A percentile compares a stretch with the other conserved stretches of the same genome.
phyloP scores from a whole-genome alignment of 768 basidiomycete species.

The Termitomyces sp. region DNA sequence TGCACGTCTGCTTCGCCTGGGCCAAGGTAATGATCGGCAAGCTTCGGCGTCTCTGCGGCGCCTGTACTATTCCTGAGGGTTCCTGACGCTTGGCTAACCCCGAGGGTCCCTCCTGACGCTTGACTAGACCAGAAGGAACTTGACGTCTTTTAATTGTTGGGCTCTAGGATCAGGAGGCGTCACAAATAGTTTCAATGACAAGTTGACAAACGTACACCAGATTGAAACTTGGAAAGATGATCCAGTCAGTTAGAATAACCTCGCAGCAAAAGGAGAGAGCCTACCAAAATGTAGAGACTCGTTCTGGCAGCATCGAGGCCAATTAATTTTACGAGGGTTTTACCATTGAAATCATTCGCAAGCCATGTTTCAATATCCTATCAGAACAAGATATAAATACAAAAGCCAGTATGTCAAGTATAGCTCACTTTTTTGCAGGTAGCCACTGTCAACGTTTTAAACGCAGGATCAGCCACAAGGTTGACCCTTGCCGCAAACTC shows the following conservation, averaged over 20 bases:
- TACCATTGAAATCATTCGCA: constrained; percentile 1
- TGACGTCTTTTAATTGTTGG: background rate
- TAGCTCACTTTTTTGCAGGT: background rate
- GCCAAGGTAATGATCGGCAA: constrained; percentile 15
- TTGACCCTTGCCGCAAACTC: background rate
- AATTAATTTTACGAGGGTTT: background rate
- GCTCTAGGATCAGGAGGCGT: background rate
- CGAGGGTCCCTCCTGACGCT: background rate
- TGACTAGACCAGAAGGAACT: background rate
- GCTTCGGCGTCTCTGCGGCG: constrained; percentile 10
- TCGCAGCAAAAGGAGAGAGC: background rate
- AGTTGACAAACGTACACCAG: background rate
- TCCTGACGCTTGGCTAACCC: background rate
- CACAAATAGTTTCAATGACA: background rate
- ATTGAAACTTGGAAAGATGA: background rate
- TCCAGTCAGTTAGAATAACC: background rate
- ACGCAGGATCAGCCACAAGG: background rate
- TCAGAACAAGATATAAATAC: background rate
- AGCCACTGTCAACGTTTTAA: background rate
- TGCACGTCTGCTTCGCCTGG: constrained; percentile 20
- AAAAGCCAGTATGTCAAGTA: background rate
- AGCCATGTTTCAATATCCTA: constrained; percentile 1
- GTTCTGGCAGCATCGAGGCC: background rate
- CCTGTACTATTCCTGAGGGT: too few species aligned
- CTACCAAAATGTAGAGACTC: background rate